Conservation (phyloP, 2,329 filamentous ascomycete species). For the Epichloe glyceriae region DNA sequence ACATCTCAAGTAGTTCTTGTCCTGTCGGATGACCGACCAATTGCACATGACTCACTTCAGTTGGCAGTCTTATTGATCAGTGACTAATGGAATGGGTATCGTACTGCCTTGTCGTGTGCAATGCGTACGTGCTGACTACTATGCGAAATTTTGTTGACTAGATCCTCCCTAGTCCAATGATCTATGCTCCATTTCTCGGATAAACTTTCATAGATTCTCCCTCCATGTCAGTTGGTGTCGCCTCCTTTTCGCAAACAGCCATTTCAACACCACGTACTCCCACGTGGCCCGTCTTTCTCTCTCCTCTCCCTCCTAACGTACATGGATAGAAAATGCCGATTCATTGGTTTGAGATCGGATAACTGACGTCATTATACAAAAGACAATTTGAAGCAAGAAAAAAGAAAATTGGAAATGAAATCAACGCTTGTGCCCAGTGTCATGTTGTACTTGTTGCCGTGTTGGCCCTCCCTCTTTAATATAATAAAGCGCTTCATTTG, state of each 20-base stretch:
- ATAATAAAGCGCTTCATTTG: neutral
- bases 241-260: neutral
- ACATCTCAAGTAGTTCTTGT: no score
- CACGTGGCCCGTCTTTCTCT: no score
- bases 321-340: neutral
- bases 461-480: neutral
- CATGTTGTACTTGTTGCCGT: neutral
- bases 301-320: neutral
- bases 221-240: conserved; percentile 1
- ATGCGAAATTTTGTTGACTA: neutral
- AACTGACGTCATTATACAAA: conserved; percentile 6
- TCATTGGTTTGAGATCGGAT: neutral
- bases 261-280: neutral
- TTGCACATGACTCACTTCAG: neutral
- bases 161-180: neutral
- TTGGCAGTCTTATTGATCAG: neutral
- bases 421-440: conserved; percentile 4
- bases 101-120: neutral
- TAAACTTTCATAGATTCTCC: neutral
- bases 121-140: neutral
- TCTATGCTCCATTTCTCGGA: neutral
- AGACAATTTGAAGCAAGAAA: neutral
- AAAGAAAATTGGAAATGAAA: conserved; percentile 8
- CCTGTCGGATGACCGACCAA: no score
- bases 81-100: neutral